Conservation (phyloP, 371 early-diverging fungal genomes). For the Dinochytrium kinnereticum region DNA sequence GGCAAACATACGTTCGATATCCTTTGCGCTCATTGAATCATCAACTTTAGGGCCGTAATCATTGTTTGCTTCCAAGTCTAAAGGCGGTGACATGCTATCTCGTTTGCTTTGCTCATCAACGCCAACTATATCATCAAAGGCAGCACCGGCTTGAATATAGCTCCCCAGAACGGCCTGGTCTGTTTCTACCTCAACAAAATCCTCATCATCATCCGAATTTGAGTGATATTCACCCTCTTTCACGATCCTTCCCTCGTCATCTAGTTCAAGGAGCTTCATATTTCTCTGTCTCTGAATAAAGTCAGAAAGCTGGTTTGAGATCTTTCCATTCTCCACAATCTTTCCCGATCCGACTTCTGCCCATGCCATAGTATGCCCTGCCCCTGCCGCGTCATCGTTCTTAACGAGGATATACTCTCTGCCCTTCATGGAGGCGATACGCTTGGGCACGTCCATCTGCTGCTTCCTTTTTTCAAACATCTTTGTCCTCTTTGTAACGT, state of each 20-base stretch:
- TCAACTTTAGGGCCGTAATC: neutral
- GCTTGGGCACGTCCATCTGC: constrained; percentile 43
- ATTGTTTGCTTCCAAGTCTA: neutral
- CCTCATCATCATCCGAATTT: constrained; percentile 34
- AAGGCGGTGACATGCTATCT: neutral
- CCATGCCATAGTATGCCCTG: constrained; percentile 39
- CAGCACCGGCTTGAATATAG: neutral
- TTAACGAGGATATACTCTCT: constrained; percentile 83
- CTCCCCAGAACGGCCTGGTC: constrained; percentile 22
- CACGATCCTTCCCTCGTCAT: constrained; percentile 3
- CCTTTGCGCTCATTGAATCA: neutral
- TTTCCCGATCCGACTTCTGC: constrained; percentile 6
- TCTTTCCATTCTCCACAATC: constrained; percentile 25
- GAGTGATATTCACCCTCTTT: constrained; percentile 17
- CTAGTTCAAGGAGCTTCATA: constrained; percentile 1
- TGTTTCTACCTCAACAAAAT: constrained; percentile 46
- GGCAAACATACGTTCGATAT: neutral
- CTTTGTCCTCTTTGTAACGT: constrained; percentile 13
- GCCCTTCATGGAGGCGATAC: constrained; percentile 83
- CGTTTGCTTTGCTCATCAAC: neutral
- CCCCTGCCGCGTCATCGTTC: constrained; percentile 70
- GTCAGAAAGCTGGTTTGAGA: neutral
- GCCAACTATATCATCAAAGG: neutral
- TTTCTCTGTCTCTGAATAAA: constrained; percentile 12
- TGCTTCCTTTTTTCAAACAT: constrained; percentile 15